Conservation (phyloP, 2,329 filamentous ascomycete genomes). For the Penicillium sp. region DNA sequence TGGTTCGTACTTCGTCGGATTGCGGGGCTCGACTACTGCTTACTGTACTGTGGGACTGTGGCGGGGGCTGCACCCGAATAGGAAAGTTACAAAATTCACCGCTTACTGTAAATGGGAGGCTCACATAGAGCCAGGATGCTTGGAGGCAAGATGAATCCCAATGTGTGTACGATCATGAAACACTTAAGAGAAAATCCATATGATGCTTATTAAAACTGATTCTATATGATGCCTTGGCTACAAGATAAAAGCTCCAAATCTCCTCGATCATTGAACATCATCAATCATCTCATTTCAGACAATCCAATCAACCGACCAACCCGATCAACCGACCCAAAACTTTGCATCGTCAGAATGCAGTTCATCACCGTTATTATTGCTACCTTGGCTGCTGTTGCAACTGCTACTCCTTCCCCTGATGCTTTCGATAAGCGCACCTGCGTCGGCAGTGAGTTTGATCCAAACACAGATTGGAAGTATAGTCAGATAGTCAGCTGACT, state of each 20-base stretch:
- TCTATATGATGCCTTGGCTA: not conserved
- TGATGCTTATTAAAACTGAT: not conserved
- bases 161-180: not conserved
- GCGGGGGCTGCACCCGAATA: not conserved
- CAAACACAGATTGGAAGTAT: not conserved
- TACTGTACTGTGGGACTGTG: not conserved
- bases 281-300: not conserved
- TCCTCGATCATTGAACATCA: not conserved
- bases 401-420: not conserved
- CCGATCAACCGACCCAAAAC: not conserved
- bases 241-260: not conserved
- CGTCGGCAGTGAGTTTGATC: not conserved
- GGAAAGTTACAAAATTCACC: not conserved
- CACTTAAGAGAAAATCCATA: not conserved
- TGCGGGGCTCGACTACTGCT: not conserved
- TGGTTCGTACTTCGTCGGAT: not conserved
- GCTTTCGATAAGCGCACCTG: not conserved
- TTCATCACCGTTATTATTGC: not conserved
- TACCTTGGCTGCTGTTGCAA: not conserved
- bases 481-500: not conserved
- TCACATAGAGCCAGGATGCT: not conserved
- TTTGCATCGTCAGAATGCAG: not conserved
- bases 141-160: not conserved
- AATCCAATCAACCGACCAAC: not conserved
- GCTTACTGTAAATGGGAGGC: not conserved